phyloP scores from a whole-genome alignment of 306 rosid species.

The Begonia loranthoides region DNA sequence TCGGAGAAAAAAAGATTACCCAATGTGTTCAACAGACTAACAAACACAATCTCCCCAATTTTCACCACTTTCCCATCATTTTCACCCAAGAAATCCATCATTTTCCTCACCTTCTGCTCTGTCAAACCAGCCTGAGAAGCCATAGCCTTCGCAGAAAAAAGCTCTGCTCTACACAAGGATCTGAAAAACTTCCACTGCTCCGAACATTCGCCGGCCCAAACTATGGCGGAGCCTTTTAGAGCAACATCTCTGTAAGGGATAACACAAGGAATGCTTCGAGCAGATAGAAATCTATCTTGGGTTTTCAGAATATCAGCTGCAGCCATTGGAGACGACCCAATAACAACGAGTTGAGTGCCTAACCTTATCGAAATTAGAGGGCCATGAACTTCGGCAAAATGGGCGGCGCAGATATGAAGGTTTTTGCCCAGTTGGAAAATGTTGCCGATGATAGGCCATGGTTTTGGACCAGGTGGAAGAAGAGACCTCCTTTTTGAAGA shows the following conservation, averaged over 20 bases:
- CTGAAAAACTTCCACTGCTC: slow-evolving; percentile 9
- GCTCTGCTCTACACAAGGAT: not conserved
- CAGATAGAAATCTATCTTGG: slow-evolving; percentile 5
- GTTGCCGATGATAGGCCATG: slow-evolving; percentile 20
- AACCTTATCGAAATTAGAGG: slow-evolving; percentile 10
- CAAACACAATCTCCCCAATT: slow-evolving; percentile 1
- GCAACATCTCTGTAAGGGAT: not conserved
- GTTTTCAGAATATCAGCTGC: slow-evolving; percentile 14
- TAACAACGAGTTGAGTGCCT: slow-evolving; percentile 6
- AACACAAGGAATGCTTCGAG: slow-evolving; percentile 3
- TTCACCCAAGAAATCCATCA: slow-evolving; percentile 1
- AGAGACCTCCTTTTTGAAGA: not conserved
- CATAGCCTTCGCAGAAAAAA: not conserved
- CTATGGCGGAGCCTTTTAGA: not conserved
- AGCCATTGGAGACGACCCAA: slow-evolving; percentile 4
- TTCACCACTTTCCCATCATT: slow-evolving; percentile 5
- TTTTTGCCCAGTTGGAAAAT: not conserved
- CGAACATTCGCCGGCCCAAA: slow-evolving; percentile 8
- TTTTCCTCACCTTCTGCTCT: slow-evolving; percentile 7
- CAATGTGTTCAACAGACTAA: not conserved
- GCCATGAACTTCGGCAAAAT: slow-evolving; percentile 2
- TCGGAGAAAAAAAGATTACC: slow-evolving; percentile 4
- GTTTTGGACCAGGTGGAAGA: slow-evolving; percentile 11
- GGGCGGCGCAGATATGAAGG: slow-evolving; percentile 2
- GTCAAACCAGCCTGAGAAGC: slow-evolving; percentile 1